These are phyloP conservation scores for Termitomyces sp. DNA, from an alignment of 768 basidiomycete species.

Conservation along the genomic window DNA sequence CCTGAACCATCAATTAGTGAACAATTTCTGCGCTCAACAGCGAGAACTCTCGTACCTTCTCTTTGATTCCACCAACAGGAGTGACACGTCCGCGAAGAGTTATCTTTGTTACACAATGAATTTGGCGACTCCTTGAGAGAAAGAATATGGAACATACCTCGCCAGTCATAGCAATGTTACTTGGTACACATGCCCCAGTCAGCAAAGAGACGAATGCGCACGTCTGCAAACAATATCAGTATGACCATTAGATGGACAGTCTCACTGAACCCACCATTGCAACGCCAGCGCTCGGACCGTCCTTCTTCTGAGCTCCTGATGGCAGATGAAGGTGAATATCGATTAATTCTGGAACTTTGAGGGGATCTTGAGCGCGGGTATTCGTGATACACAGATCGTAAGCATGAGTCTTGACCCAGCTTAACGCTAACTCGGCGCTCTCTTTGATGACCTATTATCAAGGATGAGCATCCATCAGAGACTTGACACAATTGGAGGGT, in stretches of 20 bases:
- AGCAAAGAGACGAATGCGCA: constrained; percentile 86
- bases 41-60: constrained; percentile 41
- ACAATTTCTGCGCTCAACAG: neutral
- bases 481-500: neutral
- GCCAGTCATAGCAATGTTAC: constrained; percentile 83
- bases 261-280: constrained; percentile 57
- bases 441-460: constrained; percentile 74
- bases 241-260: neutral
- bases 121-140: neutral
- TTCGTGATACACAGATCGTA: constrained; percentile 77
- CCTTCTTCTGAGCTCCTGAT: constrained; percentile 88
- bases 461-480: neutral
- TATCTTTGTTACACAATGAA: constrained; percentile 35
- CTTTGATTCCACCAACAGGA: constrained; percentile 88
- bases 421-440: constrained; percentile 83
- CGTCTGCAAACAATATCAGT: constrained; percentile 34
- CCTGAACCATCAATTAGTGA: constrained; percentile 20
- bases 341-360: constrained; percentile 65
- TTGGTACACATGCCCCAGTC: constrained; percentile 67
- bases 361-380: constrained; percentile 61
- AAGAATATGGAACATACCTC: constrained; percentile 44
- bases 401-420: constrained; percentile 87
- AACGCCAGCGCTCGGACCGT: constrained; percentile 87
- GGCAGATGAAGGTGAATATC: constrained; percentile 90
- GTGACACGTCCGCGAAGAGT: constrained; percentile 80